Percentiles rank a stretch among this genome's conserved stretches.
phyloP scores from a whole-genome alignment of 148 eudicot species.

The Camellia lanceoleosa region DNA sequence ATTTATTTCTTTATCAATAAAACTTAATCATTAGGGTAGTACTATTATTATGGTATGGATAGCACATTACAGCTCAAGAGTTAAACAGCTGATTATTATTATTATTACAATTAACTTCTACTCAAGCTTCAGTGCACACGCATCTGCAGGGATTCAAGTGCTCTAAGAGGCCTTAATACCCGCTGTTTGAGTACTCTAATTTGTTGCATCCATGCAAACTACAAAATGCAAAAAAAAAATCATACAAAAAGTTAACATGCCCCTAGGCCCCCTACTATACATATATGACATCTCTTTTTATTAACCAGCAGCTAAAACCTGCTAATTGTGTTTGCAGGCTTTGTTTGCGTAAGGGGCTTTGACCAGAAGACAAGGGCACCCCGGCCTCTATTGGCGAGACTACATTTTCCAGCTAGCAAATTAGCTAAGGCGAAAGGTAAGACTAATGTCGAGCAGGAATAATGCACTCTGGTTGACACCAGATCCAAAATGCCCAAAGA shows the following conservation, averaged over 20 bases:
- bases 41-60: no score
- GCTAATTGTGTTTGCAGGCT: slow-evolving; percentile 1
- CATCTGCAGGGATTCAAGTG: neutral
- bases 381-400: slow-evolving; percentile 70
- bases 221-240: no score
- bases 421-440: slow-evolving; percentile 33
- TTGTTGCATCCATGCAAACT: slow-evolving; percentile 10
- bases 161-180: neutral
- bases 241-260: neutral
- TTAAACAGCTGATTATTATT: no score
- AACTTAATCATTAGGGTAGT: no score
- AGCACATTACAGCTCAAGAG: no score
- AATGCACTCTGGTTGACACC: neutral
- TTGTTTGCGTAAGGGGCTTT: slow-evolving; percentile 65
- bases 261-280: neutral
- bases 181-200: neutral
- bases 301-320: neutral
- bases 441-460: slow-evolving; percentile 7
- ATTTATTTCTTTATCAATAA: no score
- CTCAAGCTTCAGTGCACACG: neutral
- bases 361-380: slow-evolving; percentile 65
- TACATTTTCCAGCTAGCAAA: slow-evolving; percentile 78
- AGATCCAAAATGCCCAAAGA: neutral
- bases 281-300: neutral
- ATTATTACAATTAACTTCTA: neutral